These are phyloP conservation scores for Botrytis squamosa DNA, from an alignment of 2,329 filamentous ascomycete species.

Conservation along the genomic window DNA sequence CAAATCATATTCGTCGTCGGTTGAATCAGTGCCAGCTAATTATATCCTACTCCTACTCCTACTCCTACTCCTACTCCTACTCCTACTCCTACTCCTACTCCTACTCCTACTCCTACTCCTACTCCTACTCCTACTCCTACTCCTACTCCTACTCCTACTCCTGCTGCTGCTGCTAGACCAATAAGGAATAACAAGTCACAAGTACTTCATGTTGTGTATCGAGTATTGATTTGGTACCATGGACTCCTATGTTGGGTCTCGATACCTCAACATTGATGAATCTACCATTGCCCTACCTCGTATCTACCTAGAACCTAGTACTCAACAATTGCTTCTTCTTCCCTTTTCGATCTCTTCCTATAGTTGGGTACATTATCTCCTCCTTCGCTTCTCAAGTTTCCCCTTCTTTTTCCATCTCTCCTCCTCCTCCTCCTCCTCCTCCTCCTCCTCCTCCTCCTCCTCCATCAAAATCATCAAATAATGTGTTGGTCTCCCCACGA, in stretches of 20 bases:
- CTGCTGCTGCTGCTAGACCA: background rate
- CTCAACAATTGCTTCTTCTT: background rate
- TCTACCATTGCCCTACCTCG: no score
- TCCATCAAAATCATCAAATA: background rate
- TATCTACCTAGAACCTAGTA: background rate
- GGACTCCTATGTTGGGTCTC: background rate
- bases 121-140: background rate
- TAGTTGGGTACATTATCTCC: background rate
- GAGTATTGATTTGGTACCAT: background rate
- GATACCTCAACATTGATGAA: background rate
- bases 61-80: background rate
- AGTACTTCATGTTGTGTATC: background rate
- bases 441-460: background rate
- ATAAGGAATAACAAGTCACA: background rate
- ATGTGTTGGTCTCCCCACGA: background rate
- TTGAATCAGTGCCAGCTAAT: background rate
- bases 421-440: background rate
- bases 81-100: background rate
- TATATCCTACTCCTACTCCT: background rate
- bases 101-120: background rate
- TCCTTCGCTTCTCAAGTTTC: background rate
- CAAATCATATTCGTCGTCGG: background rate
- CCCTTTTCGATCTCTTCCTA: background rate
- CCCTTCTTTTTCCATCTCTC: background rate
- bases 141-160: background rate